Evolutionary conservation across 1,139 yeast species (phyloP).

Genomic region (Geotrichum australiense): DNA sequence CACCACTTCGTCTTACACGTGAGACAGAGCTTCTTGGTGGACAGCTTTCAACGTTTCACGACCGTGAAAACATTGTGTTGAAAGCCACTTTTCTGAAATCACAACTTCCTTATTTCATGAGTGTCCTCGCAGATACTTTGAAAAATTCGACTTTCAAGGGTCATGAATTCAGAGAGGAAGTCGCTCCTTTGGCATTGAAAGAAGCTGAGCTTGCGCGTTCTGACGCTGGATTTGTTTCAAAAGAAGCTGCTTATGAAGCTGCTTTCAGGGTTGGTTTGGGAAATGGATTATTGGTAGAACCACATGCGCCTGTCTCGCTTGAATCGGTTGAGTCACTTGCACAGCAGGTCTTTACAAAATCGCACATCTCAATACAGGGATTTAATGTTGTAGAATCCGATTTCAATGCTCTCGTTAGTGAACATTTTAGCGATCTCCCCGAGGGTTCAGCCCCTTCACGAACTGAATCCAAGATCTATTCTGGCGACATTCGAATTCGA

Average conservation of each 20-base stretch:
- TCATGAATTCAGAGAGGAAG: conserved; percentile 77
- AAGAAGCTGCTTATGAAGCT: conserved; percentile 72
- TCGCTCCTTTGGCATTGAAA: conserved; percentile 61
- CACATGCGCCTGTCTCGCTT: conserved; percentile 47
- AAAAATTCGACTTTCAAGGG: conserved; percentile 61
- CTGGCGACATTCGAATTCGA: conserved; percentile 75
- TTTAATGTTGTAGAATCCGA: conserved; percentile 70
- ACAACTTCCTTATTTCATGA: conserved; percentile 86
- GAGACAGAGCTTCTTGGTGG: conserved; percentile 95
- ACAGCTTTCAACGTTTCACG: conserved; percentile 54
- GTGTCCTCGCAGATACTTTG: conserved; percentile 73
- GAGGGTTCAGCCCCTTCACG: conserved; percentile 46
- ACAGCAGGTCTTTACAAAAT: conserved; percentile 57
- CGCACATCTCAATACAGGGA: conserved; percentile 65
- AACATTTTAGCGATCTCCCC: conserved; percentile 59
- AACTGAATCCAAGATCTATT: conserved; percentile 42
- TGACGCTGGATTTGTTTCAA: conserved; percentile 53
- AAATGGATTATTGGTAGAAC: conserved; percentile 70
- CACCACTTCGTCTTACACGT: conserved; percentile 88
- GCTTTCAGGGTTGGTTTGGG: conserved; percentile 89
- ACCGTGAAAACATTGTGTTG: conserved; percentile 79
- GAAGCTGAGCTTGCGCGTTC: conserved; percentile 45
- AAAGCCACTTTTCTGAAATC: conserved; percentile 76
- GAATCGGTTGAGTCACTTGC: conserved; percentile 68
- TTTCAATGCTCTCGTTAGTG: conserved; percentile 57